A percentile compares a stretch with the other conserved stretches of the same genome.
Conservation (phyloP, 768 basidiomycete species). For the Cyathus striatus region DNA sequence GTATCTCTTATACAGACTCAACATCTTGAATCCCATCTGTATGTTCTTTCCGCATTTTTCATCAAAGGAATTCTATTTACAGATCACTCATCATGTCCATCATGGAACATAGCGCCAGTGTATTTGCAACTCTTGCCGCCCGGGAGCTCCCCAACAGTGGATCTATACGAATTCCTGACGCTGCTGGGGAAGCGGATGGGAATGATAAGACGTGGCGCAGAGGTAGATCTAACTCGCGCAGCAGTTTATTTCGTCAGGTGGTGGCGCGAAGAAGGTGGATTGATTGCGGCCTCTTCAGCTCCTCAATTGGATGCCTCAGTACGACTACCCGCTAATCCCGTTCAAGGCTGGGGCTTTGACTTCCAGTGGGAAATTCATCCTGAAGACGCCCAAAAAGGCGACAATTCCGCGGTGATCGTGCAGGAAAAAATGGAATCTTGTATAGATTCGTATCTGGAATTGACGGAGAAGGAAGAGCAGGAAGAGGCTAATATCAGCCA, state of each 20-base stretch:
- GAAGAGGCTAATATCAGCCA: slow-evolving; percentile 57
- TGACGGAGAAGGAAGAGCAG: slow-evolving; percentile 41
- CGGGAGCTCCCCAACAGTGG: slow-evolving; percentile 49
- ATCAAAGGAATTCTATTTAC: background rate
- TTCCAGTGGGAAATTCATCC: slow-evolving; percentile 58
- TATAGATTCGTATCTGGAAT: slow-evolving; percentile 50
- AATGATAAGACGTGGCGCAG: slow-evolving; percentile 78
- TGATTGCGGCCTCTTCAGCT: slow-evolving; percentile 33
- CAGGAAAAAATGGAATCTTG: slow-evolving; percentile 69
- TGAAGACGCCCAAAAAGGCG: slow-evolving; percentile 15
- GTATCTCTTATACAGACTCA: slow-evolving; percentile 84
- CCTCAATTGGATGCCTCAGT: slow-evolving; percentile 5
- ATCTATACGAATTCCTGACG: slow-evolving; percentile 62
- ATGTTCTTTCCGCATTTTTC: slow-evolving; percentile 22
- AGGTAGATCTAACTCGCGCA: slow-evolving; percentile 64
- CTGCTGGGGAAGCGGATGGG: slow-evolving; percentile 70
- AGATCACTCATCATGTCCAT: slow-evolving; percentile 2
- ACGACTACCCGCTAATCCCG: slow-evolving; percentile 3
- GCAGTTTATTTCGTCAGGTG: slow-evolving; percentile 79
- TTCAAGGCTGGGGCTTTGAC: slow-evolving; percentile 83
- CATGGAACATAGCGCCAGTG: slow-evolving; percentile 47
- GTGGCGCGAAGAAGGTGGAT: slow-evolving; percentile 78
- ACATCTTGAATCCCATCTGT: slow-evolving; percentile 71
- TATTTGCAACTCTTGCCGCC: slow-evolving; percentile 61
- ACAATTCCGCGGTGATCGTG: slow-evolving; percentile 26